Base-by-base conservation (phyloP, 176 grass and related monocot species). In the Typha latifolia region DNA sequence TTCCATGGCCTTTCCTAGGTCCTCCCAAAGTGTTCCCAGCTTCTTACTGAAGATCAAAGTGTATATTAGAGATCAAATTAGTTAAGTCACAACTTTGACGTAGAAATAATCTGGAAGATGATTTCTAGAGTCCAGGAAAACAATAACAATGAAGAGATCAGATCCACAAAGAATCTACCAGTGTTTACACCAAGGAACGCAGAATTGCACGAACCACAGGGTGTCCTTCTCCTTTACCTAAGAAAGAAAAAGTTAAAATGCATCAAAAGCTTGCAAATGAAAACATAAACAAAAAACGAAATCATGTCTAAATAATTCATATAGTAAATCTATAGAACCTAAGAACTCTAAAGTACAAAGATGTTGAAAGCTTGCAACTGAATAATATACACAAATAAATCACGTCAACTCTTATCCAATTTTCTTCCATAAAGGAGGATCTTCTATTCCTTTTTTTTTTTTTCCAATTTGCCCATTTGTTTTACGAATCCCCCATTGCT, bases 171-270 rank as follows among this genome's bases (percentile, higher is more conserved):
- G 4, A 49, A 19, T 24, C 82, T 82, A 91, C 93, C 93, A 96
- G 88, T 96, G 80, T 75, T 91, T 96, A 79, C 93, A 96, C 88
- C 88, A 96, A 16, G 88, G 88, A 32, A 96, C 93, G 13, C 93
- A 91, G 49, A 96, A 96, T 49, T 82, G 13, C 47, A 96, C 88
- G 80, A 96, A 91, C 93, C 93, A 96, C 3, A 89, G 19, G 1
- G 80, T 89, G 75, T 91, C 93, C 67, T 89, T 91, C 75, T 96
- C 93, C 72, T 96, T 96, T 49, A 84, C 78, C 93, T 96, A 49
- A 77, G 75, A 14, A 66, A 71, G 23, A 75, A 71, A 74, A 7
- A 37, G 49, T 49, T n/a, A 26, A 65, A 15, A 53, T 9, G 70
- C 1, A 78, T 68, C 4, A 72, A 56, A 72, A 68, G 12, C 13